Percentiles rank a stretch among this genome's conserved stretches.
These are phyloP conservation scores for Coniferiporia sulphurascens DNA, from an alignment of 1,284 basidiomycete genomes.

Conservation along the genomic window DNA sequence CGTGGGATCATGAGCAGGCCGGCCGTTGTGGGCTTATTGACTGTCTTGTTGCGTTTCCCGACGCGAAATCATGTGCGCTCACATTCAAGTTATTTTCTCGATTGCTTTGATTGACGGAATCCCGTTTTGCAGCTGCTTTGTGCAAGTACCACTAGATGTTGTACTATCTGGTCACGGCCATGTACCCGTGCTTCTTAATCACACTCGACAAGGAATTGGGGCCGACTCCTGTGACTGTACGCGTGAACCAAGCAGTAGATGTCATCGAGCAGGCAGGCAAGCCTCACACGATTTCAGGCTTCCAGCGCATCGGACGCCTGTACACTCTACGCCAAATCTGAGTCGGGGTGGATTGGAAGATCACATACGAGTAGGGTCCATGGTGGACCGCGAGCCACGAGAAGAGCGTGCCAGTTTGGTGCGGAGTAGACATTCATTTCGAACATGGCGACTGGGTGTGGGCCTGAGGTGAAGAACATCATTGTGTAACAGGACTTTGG, in stretches of 20 bases:
- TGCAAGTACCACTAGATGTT: constrained; percentile 99
- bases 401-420: constrained; percentile 61
- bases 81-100: neutral
- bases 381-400: constrained; percentile 61
- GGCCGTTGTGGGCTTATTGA: constrained; percentile 88
- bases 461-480: constrained; percentile 33
- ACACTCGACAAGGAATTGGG: constrained; percentile 91
- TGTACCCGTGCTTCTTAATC: constrained; percentile 98
- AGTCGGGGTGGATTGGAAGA: neutral
- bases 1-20: constrained; percentile 86
- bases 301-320: constrained; percentile 96
- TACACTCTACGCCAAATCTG: constrained; percentile 44
- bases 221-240: constrained; percentile 83
- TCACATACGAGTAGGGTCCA: constrained; percentile 59
- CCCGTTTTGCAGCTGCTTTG: constrained; percentile 62
- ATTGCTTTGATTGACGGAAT: neutral
- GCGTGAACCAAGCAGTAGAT: constrained; percentile 93
- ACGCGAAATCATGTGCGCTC: constrained; percentile 84
- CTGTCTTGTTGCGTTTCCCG: constrained; percentile 91
- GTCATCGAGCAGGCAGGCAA: constrained; percentile 91
- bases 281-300: constrained; percentile 87
- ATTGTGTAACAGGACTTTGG: neutral
- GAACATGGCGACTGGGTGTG: constrained; percentile 65
- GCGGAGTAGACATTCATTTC: constrained; percentile 63
- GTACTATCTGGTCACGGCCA: constrained; percentile 90